These are phyloP conservation scores for Colletotrichum camelliae DNA, from an alignment of 2,329 filamentous ascomycete genomes.

Conservation along the genomic window DNA sequence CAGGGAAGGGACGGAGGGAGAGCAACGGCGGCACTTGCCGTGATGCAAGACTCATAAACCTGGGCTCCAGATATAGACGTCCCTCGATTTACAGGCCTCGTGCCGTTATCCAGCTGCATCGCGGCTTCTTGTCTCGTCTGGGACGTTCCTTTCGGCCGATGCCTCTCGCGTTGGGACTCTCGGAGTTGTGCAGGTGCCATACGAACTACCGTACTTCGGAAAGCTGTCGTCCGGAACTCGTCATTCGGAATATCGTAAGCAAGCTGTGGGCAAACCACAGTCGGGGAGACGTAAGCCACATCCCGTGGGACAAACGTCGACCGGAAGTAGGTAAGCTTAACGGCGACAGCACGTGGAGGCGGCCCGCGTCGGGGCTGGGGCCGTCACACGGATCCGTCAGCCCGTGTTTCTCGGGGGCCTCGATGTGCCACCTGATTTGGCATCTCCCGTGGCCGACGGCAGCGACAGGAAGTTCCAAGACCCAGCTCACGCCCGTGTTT, in stretches of 20 bases:
- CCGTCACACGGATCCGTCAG: background rate
- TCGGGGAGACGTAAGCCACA: background rate
- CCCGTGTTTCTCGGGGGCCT: background rate
- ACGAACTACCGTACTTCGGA: background rate
- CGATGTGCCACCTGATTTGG: background rate
- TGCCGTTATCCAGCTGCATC: background rate
- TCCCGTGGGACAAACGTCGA: too few relatives aligned
- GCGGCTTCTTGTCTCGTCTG: background rate
- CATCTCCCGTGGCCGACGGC: background rate
- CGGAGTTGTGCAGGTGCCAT: background rate
- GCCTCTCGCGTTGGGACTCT: background rate
- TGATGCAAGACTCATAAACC: background rate
- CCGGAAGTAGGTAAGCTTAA: conserved; percentile 1
- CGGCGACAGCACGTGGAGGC: background rate
- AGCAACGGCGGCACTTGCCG: background rate
- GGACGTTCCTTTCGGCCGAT: background rate
- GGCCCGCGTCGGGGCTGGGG: background rate
- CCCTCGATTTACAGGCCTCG: background rate
- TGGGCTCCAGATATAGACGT: background rate
- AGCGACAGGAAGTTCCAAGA: background rate
- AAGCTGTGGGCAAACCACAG: background rate
- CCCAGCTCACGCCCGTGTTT: background rate
- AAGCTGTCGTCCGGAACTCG: background rate
- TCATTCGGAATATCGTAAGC: background rate
- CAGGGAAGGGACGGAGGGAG: background rate